Evolutionary conservation across 257 asterid species (phyloP), one percentile per base, ranked within the genome.

Genomic region (Solanum appendiculatum): DNA sequence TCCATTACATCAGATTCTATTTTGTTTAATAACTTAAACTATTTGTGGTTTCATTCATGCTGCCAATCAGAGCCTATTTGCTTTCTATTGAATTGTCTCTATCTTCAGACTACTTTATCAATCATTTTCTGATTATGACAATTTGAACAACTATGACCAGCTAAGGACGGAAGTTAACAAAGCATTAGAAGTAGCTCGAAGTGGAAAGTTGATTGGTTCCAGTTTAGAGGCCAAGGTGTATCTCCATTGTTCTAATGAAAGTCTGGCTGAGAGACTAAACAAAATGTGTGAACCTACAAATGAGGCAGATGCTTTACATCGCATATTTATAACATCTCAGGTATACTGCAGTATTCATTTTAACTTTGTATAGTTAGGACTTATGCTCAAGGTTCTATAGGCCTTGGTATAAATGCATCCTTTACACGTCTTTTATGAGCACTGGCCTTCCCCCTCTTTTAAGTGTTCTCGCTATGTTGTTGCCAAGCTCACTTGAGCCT

Each of bases 111-210:
- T 9, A 18, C 29, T 80, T 80, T 6, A 18, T 29, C 37, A 80
- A 29, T 80, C 20, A 31, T 27, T 80, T 44, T 46, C 44, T 80
- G 68, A 80, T 80, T 0, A 46, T 80, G 85, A 48, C 66, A 80
- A 80, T 80, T 83, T 87, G 86, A 87, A 69, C 31, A 11, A n/a
- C 40, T 88, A 56, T 89, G 33, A 84, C 34, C 98, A 97, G 99
- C 93, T 97, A 89, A 93, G 99, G 90, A 95, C 95, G 5, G 99
- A 97, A 91, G 99, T 97, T n/a, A 97, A 97, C 94, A 97, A 93
- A 90, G 98, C 93, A 90, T 95, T 97, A n/a, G 99, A 97, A 90
- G 92, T 90, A 77, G 98, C 99, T 64, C 98, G 99, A 84, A 92
- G 92, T 21, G 89, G 87, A 83, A 97, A 97, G 88, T 83, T 95